These are phyloP conservation scores for Pezicula neosporulosa DNA, from an alignment of 2,329 filamentous ascomycete genomes.

Conservation along the genomic window DNA sequence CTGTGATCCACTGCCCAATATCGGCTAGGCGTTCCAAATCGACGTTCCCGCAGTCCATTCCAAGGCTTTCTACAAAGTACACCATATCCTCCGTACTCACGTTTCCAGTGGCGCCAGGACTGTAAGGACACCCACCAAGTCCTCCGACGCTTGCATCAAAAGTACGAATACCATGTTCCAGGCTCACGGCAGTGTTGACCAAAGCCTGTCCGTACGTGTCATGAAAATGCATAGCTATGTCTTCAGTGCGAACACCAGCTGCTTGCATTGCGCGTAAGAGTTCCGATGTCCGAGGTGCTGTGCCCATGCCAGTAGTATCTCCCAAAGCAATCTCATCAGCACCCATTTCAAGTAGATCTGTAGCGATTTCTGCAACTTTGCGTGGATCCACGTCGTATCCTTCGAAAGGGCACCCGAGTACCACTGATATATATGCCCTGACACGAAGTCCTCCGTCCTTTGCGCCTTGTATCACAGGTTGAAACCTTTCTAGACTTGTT, in stretches of 20 bases:
- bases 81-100: constrained; percentile 83
- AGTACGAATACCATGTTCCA: constrained; percentile 72
- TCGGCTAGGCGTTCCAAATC: constrained; percentile 63
- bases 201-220: constrained; percentile 84
- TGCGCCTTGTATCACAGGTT: constrained; percentile 64
- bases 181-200: constrained; percentile 74
- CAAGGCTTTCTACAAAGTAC: constrained; percentile 71
- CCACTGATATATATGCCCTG: constrained; percentile 77
- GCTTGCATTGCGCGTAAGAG: constrained; percentile 62
- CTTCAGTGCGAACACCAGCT: constrained; percentile 65
- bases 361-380: constrained; percentile 63
- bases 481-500: constrained; percentile 68
- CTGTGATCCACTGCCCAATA: constrained; percentile 70
- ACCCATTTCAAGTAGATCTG: constrained; percentile 74
- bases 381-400: constrained; percentile 61
- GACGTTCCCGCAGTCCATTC: constrained; percentile 66
- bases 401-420: constrained; percentile 76
- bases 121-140: constrained; percentile 81
- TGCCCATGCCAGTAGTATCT: constrained; percentile 90
- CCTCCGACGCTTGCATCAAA: constrained; percentile 81
- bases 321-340: constrained; percentile 88
- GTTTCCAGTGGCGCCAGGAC: constrained; percentile 82
- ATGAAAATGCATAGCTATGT: constrained; percentile 82
- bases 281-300: constrained; percentile 64
- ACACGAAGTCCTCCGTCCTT: constrained; percentile 65